Conservation (phyloP, 163 green algal species). For the Smithsoniella earleae region DNA sequence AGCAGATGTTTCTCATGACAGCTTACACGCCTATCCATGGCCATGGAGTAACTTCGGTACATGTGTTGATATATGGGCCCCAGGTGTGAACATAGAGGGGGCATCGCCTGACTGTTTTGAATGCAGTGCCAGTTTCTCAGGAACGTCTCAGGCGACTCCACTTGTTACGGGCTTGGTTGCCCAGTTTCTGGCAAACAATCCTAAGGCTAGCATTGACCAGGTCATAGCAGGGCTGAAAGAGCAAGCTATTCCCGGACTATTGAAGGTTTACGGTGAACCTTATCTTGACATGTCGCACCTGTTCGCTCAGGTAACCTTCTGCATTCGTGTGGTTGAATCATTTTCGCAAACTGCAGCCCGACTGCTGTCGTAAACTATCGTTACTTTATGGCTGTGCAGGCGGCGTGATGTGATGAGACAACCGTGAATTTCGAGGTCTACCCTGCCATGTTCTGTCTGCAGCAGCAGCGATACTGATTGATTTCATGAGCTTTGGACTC, state of each 20-base stretch:
- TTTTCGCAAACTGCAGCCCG: too few species aligned
- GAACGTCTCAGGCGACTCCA: slow-evolving; percentile 14
- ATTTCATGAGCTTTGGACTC: too few species aligned
- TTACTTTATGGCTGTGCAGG: too few species aligned
- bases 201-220: not conserved
- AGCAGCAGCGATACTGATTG: too few species aligned
- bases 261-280: not conserved
- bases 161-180: slow-evolving; percentile 7
- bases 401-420: too few species aligned
- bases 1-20: slow-evolving; percentile 12
- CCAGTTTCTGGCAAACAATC: not conserved
- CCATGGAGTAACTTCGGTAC: slow-evolving; percentile 16
- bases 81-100: slow-evolving; percentile 26
- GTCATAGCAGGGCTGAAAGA: not conserved
- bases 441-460: too few species aligned
- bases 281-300: slow-evolving; percentile 11
- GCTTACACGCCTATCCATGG: slow-evolving; percentile 4
- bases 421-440: too few species aligned
- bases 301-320: slow-evolving; percentile 22
- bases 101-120: slow-evolving; percentile 27
- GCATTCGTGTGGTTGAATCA: too few species aligned
- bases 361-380: too few species aligned
- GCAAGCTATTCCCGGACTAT: too few species aligned
- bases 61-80: slow-evolving; percentile 26
- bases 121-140: slow-evolving; percentile 17